phyloP scores from a whole-genome alignment of 1,284 basidiomycete genomes.

The Trichosporon asahii region DNA sequence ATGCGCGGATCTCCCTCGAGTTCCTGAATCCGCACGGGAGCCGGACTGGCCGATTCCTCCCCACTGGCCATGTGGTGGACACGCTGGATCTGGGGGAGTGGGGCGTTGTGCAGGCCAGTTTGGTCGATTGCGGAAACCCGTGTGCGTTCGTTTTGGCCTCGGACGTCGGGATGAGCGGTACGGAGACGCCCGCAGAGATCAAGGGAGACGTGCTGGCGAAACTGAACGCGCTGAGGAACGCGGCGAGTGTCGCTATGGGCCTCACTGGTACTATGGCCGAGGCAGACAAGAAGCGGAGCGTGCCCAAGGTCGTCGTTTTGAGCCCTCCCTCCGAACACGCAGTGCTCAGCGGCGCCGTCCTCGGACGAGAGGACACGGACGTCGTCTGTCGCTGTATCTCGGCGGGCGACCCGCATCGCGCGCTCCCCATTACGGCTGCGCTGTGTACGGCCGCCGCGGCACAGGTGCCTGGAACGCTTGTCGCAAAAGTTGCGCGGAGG shows the following conservation, averaged over 20 bases:
- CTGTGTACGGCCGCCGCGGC: slow-evolving; percentile 67
- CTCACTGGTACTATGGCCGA: slow-evolving; percentile 61
- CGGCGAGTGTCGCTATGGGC: slow-evolving; percentile 62
- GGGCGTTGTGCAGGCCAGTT: slow-evolving; percentile 54
- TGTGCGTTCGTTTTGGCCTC: slow-evolving; percentile 60
- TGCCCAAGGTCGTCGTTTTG: slow-evolving; percentile 68
- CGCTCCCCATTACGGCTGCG: slow-evolving; percentile 70
- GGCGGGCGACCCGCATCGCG: slow-evolving; percentile 68
- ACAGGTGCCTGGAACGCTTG: slow-evolving; percentile 57
- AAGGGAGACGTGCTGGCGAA: neutral
- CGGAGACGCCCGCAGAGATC: neutral
- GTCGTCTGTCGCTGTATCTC: slow-evolving; percentile 64
- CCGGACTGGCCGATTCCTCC: slow-evolving; percentile 66
- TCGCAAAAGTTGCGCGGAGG: slow-evolving; percentile 52
- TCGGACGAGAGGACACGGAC: slow-evolving; percentile 52
- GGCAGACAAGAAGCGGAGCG: slow-evolving; percentile 36
- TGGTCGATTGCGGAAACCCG: slow-evolving; percentile 71
- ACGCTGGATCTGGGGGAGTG: slow-evolving; percentile 48
- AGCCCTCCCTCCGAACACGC: slow-evolving; percentile 43
- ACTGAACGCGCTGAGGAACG: slow-evolving; percentile 54
- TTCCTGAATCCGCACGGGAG: slow-evolving; percentile 66
- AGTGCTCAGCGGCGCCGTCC: slow-evolving; percentile 24
- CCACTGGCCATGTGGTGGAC: slow-evolving; percentile 59
- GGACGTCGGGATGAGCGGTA: slow-evolving; percentile 50
- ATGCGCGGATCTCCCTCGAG: slow-evolving; percentile 64